Evolutionary conservation across 192 early-diverging fungal genomes (phyloP).

Genomic region (Umbelopsis isabellina): DNA sequence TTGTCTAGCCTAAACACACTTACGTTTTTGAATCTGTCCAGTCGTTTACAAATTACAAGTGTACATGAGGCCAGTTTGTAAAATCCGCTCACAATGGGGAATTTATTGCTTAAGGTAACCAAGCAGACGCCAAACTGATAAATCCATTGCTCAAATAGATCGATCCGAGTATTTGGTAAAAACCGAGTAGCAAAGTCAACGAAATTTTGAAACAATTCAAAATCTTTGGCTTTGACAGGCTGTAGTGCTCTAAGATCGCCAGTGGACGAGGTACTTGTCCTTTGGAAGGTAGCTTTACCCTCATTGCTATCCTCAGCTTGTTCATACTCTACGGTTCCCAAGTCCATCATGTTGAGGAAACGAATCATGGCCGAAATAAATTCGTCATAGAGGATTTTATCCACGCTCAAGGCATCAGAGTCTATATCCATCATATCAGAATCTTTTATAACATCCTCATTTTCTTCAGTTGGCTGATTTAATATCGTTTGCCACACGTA

Average conservation of each 20-base stretch:
- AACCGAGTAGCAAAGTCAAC: conserved; percentile 65
- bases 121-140: conserved; percentile 53
- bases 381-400: conserved; percentile 56
- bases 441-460: conserved; percentile 18
- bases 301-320: conserved; percentile 29
- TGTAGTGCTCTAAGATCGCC: conserved; percentile 55
- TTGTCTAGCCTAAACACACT: not conserved
- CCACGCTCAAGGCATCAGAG: not conserved
- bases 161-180: conserved; percentile 41
- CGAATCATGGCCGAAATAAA: conserved; percentile 46
- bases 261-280: conserved; percentile 29
- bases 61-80: conserved; percentile 66
- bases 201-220: conserved; percentile 69
- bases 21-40: not conserved
- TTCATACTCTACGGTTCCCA: conserved; percentile 39
- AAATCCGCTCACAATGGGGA: conserved; percentile 75
- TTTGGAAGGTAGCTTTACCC: not conserved
- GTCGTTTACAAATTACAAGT: conserved; percentile 45
- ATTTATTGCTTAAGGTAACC: conserved; percentile 51
- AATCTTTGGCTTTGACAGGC: conserved; percentile 65
- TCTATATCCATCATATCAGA: conserved; percentile 10
- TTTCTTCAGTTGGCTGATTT: conserved; percentile 28
- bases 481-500: conserved; percentile 68
- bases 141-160: conserved; percentile 62
- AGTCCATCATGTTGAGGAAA: conserved; percentile 43